Conservation (phyloP, 331 rosid species). For the Acacia pycnantha region DNA sequence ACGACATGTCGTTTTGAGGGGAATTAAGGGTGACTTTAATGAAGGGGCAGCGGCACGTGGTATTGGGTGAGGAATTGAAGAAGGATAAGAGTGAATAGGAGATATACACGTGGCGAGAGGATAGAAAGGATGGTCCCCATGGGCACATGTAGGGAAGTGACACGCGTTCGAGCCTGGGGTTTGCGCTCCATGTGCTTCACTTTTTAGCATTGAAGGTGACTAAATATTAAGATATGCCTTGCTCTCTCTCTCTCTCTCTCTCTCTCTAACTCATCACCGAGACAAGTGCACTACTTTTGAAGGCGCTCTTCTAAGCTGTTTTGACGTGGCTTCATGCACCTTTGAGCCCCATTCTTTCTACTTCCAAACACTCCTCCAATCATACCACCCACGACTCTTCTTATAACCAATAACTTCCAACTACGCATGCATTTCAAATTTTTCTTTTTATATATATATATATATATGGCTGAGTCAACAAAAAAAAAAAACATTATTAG, state of each 20-base stretch:
- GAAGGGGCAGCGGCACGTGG: not conserved
- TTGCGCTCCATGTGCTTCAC: slow-evolving; percentile 78
- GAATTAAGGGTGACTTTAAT: not conserved
- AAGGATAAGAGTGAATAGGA: not conserved
- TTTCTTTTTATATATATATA: too few relatives aligned
- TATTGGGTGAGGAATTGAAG: slow-evolving; percentile 29
- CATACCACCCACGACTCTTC: not conserved
- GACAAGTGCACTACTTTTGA: not conserved
- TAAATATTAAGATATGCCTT: not conserved
- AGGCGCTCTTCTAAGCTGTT: slow-evolving; percentile 1
- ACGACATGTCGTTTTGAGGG: not conserved
- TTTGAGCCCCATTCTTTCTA: not conserved
- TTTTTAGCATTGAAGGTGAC: slow-evolving; percentile 10
- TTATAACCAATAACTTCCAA: not conserved
- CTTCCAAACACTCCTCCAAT: not conserved
- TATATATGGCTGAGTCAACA: too few relatives aligned
- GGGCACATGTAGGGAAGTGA: slow-evolving; percentile 41
- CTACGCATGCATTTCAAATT: not conserved
- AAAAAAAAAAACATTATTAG: too few relatives aligned
- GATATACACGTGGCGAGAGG: slow-evolving; percentile 44
- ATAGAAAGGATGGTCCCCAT: slow-evolving; percentile 57
- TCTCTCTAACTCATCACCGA: not conserved
- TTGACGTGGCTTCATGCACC: not conserved
- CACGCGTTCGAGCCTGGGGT: slow-evolving; percentile 56
- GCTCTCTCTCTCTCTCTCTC: not conserved